These are phyloP conservation scores for Physcomitrium patens DNA, from an alignment of 225 moss, liverwort and hornwort genomes.

Conservation along the genomic window DNA sequence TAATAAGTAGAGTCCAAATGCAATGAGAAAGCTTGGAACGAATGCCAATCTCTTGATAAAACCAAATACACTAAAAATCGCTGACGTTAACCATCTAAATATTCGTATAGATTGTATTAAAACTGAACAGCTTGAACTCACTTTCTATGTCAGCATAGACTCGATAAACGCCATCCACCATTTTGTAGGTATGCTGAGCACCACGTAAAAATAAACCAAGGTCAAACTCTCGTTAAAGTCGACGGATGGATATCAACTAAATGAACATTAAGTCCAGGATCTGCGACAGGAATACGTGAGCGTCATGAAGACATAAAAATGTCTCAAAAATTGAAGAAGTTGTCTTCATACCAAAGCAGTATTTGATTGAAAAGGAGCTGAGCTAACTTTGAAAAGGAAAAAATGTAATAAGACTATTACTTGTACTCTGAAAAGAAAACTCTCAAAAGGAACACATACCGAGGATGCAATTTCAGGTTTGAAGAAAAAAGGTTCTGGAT, in stretches of 20 bases:
- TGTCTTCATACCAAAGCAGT: neutral
- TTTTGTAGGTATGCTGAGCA: constrained; percentile 68
- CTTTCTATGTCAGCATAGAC: constrained; percentile 64
- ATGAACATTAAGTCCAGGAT: neutral
- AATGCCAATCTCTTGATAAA: neutral
- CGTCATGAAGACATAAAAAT: too few relatives aligned
- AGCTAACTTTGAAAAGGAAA: neutral
- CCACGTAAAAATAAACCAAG: constrained; percentile 1
- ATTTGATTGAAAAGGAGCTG: neutral
- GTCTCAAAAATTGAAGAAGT: neutral
- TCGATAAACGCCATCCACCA: constrained; percentile 81
- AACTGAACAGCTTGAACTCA: constrained; percentile 30
- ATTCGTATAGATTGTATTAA: neutral
- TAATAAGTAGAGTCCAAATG: neutral
- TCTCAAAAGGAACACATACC: constrained; percentile 35
- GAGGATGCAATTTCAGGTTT: constrained; percentile 54
- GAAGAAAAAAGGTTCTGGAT: constrained; percentile 65
- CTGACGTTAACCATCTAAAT: neutral
- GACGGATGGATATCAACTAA: neutral
- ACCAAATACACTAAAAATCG: neutral
- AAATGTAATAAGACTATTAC: neutral
- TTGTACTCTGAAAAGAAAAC: neutral
- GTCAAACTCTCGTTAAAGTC: neutral
- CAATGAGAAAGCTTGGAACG: neutral
- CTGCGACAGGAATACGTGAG: too few relatives aligned